phyloP scores from a whole-genome alignment of 2,329 filamentous ascomycete genomes.

The Didymella keratinophila region DNA sequence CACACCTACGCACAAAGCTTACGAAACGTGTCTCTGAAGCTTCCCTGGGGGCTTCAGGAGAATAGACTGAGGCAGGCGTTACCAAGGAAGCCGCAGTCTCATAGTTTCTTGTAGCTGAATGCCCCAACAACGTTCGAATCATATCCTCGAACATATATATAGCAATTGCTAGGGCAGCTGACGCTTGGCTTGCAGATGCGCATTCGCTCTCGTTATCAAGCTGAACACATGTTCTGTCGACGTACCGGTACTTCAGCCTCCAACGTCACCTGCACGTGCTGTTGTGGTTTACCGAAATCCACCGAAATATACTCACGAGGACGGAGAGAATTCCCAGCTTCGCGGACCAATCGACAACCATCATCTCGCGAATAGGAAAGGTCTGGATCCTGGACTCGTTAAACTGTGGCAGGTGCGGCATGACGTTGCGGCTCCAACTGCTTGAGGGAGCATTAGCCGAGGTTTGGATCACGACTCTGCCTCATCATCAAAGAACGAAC shows the following conservation, averaged over 20 bases:
- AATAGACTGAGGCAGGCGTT: neutral
- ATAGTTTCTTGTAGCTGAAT: neutral
- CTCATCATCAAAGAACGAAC: neutral
- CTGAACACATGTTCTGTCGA: neutral
- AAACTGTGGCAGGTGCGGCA: neutral
- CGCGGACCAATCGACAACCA: neutral
- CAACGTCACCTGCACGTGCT: neutral
- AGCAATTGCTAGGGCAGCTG: neutral
- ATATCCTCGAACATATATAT: neutral
- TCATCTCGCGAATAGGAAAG: neutral
- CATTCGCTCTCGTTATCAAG: neutral
- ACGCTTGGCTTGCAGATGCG: neutral
- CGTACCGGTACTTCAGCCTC: neutral
- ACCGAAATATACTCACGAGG: neutral
- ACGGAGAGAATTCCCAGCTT: neutral
- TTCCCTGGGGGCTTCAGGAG: neutral
- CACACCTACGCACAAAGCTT: neutral
- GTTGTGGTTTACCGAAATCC: neutral
- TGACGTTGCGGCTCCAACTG: slow-evolving; percentile 5
- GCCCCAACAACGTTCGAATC: neutral
- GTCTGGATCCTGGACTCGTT: neutral
- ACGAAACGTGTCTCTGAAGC: neutral
- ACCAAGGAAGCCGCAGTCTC: neutral
- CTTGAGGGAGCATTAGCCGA: slow-evolving; percentile 3
- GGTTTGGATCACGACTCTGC: slow-evolving; percentile 3